A percentile compares a stretch with the other conserved stretches of the same genome.
Evolutionary conservation across 2,329 filamentous ascomycete genomes (phyloP).

Genomic region (Colletotrichum orchidophilum): DNA sequence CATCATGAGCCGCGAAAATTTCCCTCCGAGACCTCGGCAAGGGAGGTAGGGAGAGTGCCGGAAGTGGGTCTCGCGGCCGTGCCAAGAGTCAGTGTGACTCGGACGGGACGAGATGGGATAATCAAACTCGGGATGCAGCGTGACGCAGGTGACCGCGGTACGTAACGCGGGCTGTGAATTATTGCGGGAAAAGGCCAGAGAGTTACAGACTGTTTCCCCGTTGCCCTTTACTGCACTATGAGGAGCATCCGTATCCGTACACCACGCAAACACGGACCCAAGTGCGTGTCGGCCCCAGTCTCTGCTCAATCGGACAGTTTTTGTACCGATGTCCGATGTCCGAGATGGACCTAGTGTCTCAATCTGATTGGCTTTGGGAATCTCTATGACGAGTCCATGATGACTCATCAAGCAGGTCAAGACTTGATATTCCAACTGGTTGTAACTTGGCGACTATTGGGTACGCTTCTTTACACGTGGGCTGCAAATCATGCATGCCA

Average conservation of each 20-base stretch:
- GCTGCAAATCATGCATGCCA: not conserved
- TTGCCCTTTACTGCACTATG: not conserved
- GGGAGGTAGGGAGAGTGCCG: not conserved
- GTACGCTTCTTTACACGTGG: not conserved
- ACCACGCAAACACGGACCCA: slow-evolving; percentile 4
- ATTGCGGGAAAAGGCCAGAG: not conserved
- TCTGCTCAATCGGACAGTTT: slow-evolving; percentile 35
- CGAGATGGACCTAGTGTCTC: slow-evolving; percentile 9
- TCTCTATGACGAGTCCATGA: slow-evolving; percentile 18
- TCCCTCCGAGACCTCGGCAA: slow-evolving; percentile 3
- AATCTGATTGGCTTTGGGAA: not conserved
- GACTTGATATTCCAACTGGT: not conserved
- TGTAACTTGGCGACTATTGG: not conserved
- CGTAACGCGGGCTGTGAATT: not conserved
- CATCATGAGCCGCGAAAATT: slow-evolving; percentile 30
- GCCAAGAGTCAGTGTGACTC: slow-evolving; percentile 6
- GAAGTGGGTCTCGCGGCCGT: slow-evolving; percentile 20
- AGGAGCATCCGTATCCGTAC: not conserved
- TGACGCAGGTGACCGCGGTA: not conserved
- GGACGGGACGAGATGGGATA: not conserved
- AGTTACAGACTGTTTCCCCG: not conserved
- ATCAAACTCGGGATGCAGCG: not conserved
- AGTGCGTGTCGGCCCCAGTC: not conserved
- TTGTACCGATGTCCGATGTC: slow-evolving; percentile 40
- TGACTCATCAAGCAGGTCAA: not conserved